Base-by-base conservation (phyloP, 1,284 basidiomycete genomes). In the Malassezia yamatoensis region DNA sequence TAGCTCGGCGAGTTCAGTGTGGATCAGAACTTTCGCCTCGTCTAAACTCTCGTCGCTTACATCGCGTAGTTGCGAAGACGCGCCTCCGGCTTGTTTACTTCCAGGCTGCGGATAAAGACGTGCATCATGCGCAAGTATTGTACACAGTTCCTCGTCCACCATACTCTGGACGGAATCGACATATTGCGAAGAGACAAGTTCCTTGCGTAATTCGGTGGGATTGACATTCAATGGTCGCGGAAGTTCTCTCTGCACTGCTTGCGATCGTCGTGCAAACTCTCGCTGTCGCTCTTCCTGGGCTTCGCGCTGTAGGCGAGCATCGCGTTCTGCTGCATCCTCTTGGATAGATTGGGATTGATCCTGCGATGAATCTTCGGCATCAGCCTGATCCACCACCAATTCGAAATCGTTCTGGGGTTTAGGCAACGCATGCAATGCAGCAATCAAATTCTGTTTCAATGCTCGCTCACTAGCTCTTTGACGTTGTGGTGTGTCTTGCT, bases 321-420 rank as follows among this genome's bases (percentile, higher is more conserved):
- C 91, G 21, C 93, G 81, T 72, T 55, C n/a, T 15, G 52, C 36
- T 13, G 50, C 51, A 4, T 54, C 57, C 10, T 62, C 60, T 0
- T 44, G 24, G 21, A 39, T 16, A 39, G 45, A 35, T 21, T 47
- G 20, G 36, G 45, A 39, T 21, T 47, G 29, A 20, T 43, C 39
- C 1, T 13, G 15, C 10, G 34, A 24, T 13, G 51, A 50, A 18
- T 52, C 39, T 6, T 54, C 42, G 20, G 58, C 64, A 57, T 90
- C 89, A 21, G 87, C 85, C 62, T 90, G 88, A 5, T 89, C 89
- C 5, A 96, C 84, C 21, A 93, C 82, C 41, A 99, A 78, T 76
- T 98, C 91, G 68, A 96, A 98, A 76, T 98, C 93, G 75, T 98
- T 98, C 78, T 96, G 90, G 0, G 94, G 91, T 63, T 84, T 85